Evolutionary conservation across 2,329 filamentous ascomycete genomes (phyloP), one percentile per base, ranked within the genome.

Genomic region (Xylaria sp.): DNA sequence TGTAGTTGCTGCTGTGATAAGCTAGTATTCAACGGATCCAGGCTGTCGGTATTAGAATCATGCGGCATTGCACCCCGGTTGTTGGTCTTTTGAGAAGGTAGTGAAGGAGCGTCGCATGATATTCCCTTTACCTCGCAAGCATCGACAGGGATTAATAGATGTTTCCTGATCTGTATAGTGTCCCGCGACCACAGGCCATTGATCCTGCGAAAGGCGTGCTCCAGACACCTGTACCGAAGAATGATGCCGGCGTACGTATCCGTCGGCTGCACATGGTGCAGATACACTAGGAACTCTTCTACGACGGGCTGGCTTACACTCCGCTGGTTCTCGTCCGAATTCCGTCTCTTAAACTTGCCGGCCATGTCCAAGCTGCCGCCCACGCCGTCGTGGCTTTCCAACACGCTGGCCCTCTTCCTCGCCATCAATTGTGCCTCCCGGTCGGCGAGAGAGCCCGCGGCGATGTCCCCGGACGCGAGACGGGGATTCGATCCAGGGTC

Each of bases 141-240:
- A 72, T 96, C 92, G 3, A 97, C 91, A 0, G 94, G 94, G 55
- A 99, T 78, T 7, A 92, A 82, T 13, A 99, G 81, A 64, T 85
- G 87, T 69, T 90, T 90, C 60, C 92, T 86, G 52, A 87, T 85
- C 72, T 97, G 93, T 42, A 97, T 88, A 63, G 86, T 91, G 71
- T 97, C 94, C 64, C 92, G 91, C 5, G 92, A 91, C 94, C 94
- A 99, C 69, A 99, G 86, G 9, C 94, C 86, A 72, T 99, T 99
- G 46, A 91, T 87, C 72, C 90, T 94, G 60, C 91, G 83, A 65
- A 99, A 87, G 1, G 89, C 83, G 52, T 92, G 88, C 58, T 92
- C 86, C 63, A 90, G 85, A 72, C 93, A 97, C 68, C 90, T 88
- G 74, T 95, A 99, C 68, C 88, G 90, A 65, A 99, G 87, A 55